Evolutionary conservation across 2,329 filamentous ascomycete species (phyloP).

Genomic region (Geosmithia putterillii): DNA sequence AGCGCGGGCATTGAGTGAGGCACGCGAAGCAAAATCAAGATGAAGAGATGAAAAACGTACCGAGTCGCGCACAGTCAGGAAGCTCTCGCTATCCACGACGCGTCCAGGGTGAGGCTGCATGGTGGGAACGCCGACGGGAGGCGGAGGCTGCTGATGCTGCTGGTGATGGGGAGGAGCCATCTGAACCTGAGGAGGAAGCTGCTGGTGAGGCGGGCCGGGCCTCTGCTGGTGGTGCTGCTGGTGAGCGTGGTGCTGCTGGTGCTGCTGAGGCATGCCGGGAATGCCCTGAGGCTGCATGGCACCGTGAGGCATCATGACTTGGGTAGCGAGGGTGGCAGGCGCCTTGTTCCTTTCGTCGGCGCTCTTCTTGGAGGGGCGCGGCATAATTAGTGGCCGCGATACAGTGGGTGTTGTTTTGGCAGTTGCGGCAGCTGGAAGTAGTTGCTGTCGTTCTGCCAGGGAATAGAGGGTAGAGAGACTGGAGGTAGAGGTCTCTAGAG

Average conservation of each 20-base stretch:
- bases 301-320: constrained; percentile 23
- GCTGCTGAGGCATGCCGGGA: constrained; percentile 18
- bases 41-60: constrained; percentile 39
- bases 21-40: constrained; percentile 1
- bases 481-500: too few species aligned
- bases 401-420: neutral
- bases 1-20: neutral
- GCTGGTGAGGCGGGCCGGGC: constrained; percentile 4
- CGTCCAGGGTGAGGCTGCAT: constrained; percentile 12
- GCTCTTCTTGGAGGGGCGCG: constrained; percentile 20
- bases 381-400: constrained; percentile 1
- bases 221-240: constrained; percentile 6
- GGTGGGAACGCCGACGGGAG: constrained; percentile 1
- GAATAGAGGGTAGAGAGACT: too few species aligned
- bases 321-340: constrained; percentile 16
- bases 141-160: constrained; percentile 7
- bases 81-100: constrained; percentile 59
- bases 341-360: constrained; percentile 23
- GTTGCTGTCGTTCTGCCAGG: too few species aligned
- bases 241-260: constrained; percentile 3
- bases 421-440: too few species aligned
- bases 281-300: constrained; percentile 23
- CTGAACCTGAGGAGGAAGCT: constrained; percentile 7
- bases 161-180: constrained; percentile 6
- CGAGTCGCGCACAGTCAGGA: constrained; percentile 67